Percentiles rank a stretch among this genome's conserved stretches.
Evolutionary conservation across 2,329 filamentous ascomycete genomes (phyloP).

Genomic region (Pseudogymnoascus sp.): DNA sequence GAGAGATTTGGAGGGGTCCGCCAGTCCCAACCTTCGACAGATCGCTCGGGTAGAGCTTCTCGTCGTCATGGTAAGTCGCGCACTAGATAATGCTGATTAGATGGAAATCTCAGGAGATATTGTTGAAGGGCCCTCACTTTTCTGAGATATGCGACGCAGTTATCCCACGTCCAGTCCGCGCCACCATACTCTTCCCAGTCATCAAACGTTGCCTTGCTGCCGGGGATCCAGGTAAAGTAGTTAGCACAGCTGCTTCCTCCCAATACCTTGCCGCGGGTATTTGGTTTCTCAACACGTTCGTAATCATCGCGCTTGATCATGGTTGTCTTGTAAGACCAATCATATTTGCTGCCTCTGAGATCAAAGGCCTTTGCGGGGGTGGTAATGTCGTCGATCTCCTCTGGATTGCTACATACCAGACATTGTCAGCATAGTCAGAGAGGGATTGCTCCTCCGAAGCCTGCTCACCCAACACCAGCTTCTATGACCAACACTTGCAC

Average conservation of each 20-base stretch:
- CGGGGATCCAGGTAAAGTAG: constrained; percentile 57
- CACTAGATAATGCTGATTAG: constrained; percentile 14
- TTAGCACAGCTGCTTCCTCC: constrained; percentile 50
- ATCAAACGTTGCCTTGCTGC: constrained; percentile 48
- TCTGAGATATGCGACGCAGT: constrained; percentile 41
- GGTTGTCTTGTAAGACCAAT: constrained; percentile 55
- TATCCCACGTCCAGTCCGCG: constrained; percentile 48
- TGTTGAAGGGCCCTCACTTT: constrained; percentile 29
- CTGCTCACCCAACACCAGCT: constrained; percentile 30
- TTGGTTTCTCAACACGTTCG: constrained; percentile 53
- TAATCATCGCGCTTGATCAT: constrained; percentile 53
- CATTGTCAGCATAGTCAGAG: constrained; percentile 24
- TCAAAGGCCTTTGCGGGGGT: constrained; percentile 46
- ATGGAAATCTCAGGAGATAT: constrained; percentile 12
- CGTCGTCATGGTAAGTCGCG: constrained; percentile 51
- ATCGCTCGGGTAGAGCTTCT: constrained; percentile 33
- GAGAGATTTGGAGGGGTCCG: constrained; percentile 47
- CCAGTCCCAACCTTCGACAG: constrained; percentile 42
- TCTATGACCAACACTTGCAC: constrained; percentile 41
- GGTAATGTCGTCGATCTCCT: constrained; percentile 42
- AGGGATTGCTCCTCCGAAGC: constrained; percentile 48
- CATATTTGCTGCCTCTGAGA: constrained; percentile 46
- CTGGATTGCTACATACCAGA: constrained; percentile 32
- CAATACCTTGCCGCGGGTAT: constrained; percentile 37
- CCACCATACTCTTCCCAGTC: constrained; percentile 39